Evolutionary conservation across 352 stramenopile species (phyloP).

Genomic region (Pythium aquatile): DNA sequence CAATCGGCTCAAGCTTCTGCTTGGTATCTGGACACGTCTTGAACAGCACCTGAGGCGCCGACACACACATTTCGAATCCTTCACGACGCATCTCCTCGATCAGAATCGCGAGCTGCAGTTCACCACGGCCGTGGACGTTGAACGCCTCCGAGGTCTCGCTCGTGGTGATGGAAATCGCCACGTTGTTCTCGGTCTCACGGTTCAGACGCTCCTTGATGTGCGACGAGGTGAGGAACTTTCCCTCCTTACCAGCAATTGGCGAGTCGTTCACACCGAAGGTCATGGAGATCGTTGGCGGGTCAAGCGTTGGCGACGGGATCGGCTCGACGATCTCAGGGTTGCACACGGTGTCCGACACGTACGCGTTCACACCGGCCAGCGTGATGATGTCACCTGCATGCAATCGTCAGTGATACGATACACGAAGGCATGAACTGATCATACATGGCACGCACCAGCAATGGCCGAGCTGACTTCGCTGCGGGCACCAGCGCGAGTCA

Average conservation of each 20-base stretch:
- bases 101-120: slow-evolving; percentile 98
- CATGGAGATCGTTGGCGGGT: slow-evolving; percentile 97
- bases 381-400: slow-evolving; percentile 94
- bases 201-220: slow-evolving; percentile 93
- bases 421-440: background rate
- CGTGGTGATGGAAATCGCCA: slow-evolving; percentile 91
- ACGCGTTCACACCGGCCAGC: slow-evolving; percentile 92
- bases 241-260: slow-evolving; percentile 94
- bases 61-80: slow-evolving; percentile 98
- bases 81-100: slow-evolving; percentile 99
- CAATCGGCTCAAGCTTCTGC: slow-evolving; percentile 85
- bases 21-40: slow-evolving; percentile 85
- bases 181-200: slow-evolving; percentile 98
- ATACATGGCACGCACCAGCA: slow-evolving; percentile 45
- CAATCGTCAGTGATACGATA: slow-evolving; percentile 11
- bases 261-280: slow-evolving; percentile 98
- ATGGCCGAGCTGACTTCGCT: slow-evolving; percentile 88
- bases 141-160: slow-evolving; percentile 91
- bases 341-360: slow-evolving; percentile 90
- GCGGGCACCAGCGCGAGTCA: slow-evolving; percentile 72
- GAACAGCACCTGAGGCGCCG: slow-evolving; percentile 95
- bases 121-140: slow-evolving; percentile 94
- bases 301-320: slow-evolving; percentile 93
- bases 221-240: slow-evolving; percentile 96
- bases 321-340: slow-evolving; percentile 67